Evolutionary conservation across 1,284 basidiomycete species (phyloP).

Genomic region (Testicularia cyperi): DNA sequence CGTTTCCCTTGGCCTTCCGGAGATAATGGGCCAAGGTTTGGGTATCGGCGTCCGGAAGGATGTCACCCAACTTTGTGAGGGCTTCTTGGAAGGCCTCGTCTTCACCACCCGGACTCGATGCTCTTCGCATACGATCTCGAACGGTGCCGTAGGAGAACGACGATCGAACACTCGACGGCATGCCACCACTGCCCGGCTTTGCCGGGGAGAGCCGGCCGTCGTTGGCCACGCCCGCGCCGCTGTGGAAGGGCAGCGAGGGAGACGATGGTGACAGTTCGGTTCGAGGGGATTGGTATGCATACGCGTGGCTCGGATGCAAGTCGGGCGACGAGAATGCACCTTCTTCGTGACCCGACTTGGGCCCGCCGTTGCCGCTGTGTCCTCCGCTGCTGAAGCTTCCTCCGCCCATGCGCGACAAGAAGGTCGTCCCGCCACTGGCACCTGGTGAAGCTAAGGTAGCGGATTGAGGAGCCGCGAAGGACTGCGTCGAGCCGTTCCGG

Average conservation of each 20-base stretch:
- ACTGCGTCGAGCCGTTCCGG: conserved; percentile 7
- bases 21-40: conserved; percentile 38
- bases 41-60: conserved; percentile 48
- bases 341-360: no score
- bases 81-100: conserved; percentile 29
- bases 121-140: conserved; percentile 15
- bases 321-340: no score
- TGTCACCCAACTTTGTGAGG: conserved; percentile 40
- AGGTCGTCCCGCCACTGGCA: conserved; percentile 10
- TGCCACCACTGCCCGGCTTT: no score
- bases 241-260: no score
- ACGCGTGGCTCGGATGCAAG: no score
- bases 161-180: conserved; percentile 8
- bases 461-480: conserved; percentile 1
- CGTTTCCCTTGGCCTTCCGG: conserved; percentile 42
- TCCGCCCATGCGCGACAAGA: conserved; percentile 20
- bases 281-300: no score
- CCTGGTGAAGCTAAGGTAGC: no score
- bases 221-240: no score
- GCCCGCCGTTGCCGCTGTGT: no score
- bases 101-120: conserved; percentile 3
- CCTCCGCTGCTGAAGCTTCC: conserved; percentile 14
- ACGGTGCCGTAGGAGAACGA: conserved; percentile 30
- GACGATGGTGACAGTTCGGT: no score
- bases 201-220: no score